Evolutionary conservation across 768 basidiomycete species (phyloP).

Genomic region (Mycena venus): DNA sequence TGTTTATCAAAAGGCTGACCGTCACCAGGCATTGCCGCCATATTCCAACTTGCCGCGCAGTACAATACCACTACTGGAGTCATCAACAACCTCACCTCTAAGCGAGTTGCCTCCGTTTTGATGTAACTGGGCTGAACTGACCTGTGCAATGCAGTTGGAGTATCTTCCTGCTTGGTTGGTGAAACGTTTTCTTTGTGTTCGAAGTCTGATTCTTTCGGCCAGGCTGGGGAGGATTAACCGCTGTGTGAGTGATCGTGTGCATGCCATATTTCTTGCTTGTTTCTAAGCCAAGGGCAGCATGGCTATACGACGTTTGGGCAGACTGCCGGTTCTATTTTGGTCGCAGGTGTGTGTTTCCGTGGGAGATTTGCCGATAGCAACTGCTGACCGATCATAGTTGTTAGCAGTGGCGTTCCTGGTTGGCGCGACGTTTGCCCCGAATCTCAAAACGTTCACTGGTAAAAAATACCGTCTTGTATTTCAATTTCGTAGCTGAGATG

Average conservation of each 20-base stretch:
- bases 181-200: not conserved
- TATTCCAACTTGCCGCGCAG: constrained; percentile 69
- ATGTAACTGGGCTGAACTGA: not conserved
- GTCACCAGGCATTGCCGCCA: constrained; percentile 61
- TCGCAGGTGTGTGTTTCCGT: constrained; percentile 60
- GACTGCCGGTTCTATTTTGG: constrained; percentile 80
- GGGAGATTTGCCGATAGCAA: not conserved
- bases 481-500: not conserved
- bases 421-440: constrained; percentile 72
- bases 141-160: constrained; percentile 62
- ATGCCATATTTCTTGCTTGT: not conserved
- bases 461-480: not conserved
- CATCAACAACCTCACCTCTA: constrained; percentile 71
- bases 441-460: constrained; percentile 70
- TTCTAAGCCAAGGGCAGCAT: constrained; percentile 75
- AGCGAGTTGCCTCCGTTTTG: constrained; percentile 36
- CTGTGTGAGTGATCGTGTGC: constrained; percentile 6
- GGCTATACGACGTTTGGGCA: constrained; percentile 72
- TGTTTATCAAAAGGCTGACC: not conserved
- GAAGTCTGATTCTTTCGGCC: not conserved
- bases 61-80: constrained; percentile 62
- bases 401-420: constrained; percentile 69
- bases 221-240: constrained; percentile 28
- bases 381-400: constrained; percentile 49
- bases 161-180: constrained; percentile 70